Percentiles rank a stretch among this genome's conserved stretches.
Evolutionary conservation across 371 early-diverging fungal genomes (phyloP).

Genomic region (Ordospora colligata): DNA sequence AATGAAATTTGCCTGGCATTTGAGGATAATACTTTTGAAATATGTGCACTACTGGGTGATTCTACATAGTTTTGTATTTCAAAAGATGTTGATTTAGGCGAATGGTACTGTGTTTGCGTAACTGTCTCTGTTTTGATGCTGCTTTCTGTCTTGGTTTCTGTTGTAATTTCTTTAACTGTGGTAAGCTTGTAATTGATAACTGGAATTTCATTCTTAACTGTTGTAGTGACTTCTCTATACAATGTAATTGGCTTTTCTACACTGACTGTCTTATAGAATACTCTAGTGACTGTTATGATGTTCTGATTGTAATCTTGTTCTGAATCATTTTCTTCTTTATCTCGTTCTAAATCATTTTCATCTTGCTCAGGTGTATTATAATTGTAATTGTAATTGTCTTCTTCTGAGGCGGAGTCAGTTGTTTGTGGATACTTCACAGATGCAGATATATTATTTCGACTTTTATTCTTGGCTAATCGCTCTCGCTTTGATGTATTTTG

Average conservation of each 20-base stretch:
- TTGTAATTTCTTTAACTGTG: conserved; percentile 38
- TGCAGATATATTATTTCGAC: too few relatives aligned
- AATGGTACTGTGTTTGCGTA: not conserved
- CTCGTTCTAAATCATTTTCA: not conserved
- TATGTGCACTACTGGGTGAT: not conserved
- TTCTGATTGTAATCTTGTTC: not conserved
- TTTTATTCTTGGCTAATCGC: too few relatives aligned
- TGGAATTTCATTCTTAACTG: conserved; percentile 41
- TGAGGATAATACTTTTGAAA: not conserved
- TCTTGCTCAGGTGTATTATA: not conserved
- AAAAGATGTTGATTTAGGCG: not conserved
- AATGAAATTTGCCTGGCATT: not conserved
- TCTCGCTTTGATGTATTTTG: too few relatives aligned
- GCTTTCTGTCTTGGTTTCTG: conserved; percentile 8
- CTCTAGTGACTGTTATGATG: conserved; percentile 43
- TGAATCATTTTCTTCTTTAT: not conserved
- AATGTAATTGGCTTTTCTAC: conserved; percentile 52
- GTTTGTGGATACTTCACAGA: too few relatives aligned
- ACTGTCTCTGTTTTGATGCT: not conserved
- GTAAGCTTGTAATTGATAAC: conserved; percentile 54
- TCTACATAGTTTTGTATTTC: not conserved
- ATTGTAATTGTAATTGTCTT: not conserved
- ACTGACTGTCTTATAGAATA: conserved; percentile 19
- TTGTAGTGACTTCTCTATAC: conserved; percentile 53
- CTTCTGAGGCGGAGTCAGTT: too few relatives aligned